Conservation (phyloP, 1,284 basidiomycete genomes). For the Malassezia equina region DNA sequence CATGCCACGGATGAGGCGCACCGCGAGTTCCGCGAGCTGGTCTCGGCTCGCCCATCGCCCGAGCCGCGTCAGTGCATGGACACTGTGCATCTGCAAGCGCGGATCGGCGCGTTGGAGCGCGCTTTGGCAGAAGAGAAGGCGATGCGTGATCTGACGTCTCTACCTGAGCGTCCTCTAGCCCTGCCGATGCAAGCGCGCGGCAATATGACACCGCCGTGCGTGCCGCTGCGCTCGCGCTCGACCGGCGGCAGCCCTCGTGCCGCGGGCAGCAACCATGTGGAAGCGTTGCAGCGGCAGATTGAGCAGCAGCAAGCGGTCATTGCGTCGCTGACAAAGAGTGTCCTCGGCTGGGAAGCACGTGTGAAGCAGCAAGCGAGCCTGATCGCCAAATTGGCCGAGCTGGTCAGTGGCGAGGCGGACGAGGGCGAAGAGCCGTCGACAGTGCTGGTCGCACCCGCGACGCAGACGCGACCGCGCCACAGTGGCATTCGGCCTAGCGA, state of each 20-base stretch:
- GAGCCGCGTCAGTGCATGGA: neutral
- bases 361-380: conserved; percentile 12
- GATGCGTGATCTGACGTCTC: conserved; percentile 14
- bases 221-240: conserved; percentile 14
- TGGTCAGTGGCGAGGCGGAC: conserved; percentile 2
- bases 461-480: neutral
- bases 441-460: neutral
- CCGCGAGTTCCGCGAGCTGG: conserved; percentile 18
- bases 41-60: neutral
- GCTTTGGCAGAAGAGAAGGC: conserved; percentile 14
- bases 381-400: conserved; percentile 10
- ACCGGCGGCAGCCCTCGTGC: neutral
- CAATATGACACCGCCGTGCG: conserved; percentile 11
- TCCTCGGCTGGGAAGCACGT: conserved; percentile 11
- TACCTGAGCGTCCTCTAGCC: conserved; percentile 14
- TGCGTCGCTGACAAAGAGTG: conserved; percentile 4
- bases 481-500: conserved; percentile 4
- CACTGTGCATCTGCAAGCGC: conserved; percentile 13
- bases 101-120: conserved; percentile 13
- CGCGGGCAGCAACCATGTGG: neutral
- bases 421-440: neutral
- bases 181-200: conserved; percentile 13
- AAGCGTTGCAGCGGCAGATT: neutral
- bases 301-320: conserved; percentile 8
- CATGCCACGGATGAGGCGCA: conserved; percentile 17